A percentile compares a stretch with the other conserved stretches of the same genome.
phyloP scores from a whole-genome alignment of 2,329 filamentous ascomycete species.

The Mycosphaerelloides madeirae region DNA sequence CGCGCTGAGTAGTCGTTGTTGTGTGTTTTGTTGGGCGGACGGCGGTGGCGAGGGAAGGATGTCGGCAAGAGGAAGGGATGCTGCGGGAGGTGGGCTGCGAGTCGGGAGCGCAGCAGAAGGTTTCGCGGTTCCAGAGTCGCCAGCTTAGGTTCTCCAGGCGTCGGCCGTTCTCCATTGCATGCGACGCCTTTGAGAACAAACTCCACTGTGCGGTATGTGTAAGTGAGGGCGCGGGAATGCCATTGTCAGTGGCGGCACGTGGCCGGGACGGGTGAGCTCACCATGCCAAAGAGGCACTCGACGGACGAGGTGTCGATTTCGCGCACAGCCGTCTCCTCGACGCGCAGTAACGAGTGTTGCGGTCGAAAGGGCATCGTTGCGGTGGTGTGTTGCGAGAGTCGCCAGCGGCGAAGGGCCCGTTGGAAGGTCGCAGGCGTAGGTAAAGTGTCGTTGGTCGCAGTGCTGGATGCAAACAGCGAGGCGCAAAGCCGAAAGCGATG shows the following conservation, averaged over 20 bases:
- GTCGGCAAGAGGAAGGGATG: conserved; percentile 18
- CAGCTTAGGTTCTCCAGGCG: conserved; percentile 93
- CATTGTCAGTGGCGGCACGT: conserved; percentile 6
- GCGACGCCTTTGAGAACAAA: conserved; percentile 94
- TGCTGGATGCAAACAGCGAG: conserved; percentile 3
- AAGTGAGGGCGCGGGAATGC: conserved; percentile 6
- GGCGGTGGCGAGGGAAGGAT: conserved; percentile 9
- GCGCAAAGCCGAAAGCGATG: not conserved
- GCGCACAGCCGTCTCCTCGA: conserved; percentile 87
- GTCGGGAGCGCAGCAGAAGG: conserved; percentile 73
- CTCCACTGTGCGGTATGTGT: conserved; percentile 25
- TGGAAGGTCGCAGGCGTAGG: conserved; percentile 1
- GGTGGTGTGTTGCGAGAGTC: conserved; percentile 17
- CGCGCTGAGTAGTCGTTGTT: conserved; percentile 4
- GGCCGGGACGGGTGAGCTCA: conserved; percentile 14
- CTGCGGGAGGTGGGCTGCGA: conserved; percentile 31
- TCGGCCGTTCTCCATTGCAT: conserved; percentile 87
- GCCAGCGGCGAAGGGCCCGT: conserved; percentile 8
- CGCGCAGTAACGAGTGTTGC: conserved; percentile 79
- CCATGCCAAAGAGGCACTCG: conserved; percentile 88
- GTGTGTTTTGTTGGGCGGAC: not conserved
- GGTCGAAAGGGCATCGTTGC: conserved; percentile 73
- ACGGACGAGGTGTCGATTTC: conserved; percentile 91
- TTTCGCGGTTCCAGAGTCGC: conserved; percentile 91
- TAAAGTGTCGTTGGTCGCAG: conserved; percentile 2